phyloP scores from a whole-genome alignment of 768 basidiomycete species.

The Cystoderma amianthinum region DNA sequence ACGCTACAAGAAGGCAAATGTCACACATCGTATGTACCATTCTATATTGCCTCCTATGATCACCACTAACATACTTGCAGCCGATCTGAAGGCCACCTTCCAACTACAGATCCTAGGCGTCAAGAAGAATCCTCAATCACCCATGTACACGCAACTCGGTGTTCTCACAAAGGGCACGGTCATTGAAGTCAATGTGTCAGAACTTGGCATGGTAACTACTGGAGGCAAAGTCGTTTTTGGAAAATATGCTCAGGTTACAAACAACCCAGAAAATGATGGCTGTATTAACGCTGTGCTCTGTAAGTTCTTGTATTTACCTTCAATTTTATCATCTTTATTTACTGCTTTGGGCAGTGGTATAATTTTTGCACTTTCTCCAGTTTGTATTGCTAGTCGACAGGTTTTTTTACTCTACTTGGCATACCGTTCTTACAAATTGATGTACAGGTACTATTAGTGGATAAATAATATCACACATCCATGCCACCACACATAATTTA shows the following conservation, averaged over 20 bases:
- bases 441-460: no score
- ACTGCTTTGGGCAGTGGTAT: slow-evolving; percentile 4
- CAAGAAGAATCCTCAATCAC: slow-evolving; percentile 99
- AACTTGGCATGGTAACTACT: slow-evolving; percentile 94
- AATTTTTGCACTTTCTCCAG: neutral
- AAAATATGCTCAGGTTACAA: slow-evolving; percentile 91
- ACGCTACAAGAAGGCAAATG: slow-evolving; percentile 96
- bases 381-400: no score
- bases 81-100: slow-evolving; percentile 97
- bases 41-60: neutral
- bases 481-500: no score
- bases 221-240: slow-evolving; percentile 94
- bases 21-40: slow-evolving; percentile 83
- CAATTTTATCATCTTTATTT: neutral
- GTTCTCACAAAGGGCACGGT: slow-evolving; percentile 98
- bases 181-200: slow-evolving; percentile 98
- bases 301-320: slow-evolving; percentile 30
- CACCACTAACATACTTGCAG: no score
- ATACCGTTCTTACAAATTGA: no score
- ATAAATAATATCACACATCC: no score
- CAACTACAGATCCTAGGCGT: slow-evolving; percentile 96
- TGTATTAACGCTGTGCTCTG: slow-evolving; percentile 93
- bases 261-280: slow-evolving; percentile 94
- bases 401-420: no score
- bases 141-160: slow-evolving; percentile 94